Percentiles rank a stretch among this genome's conserved stretches.
Conservation (phyloP, 495 filamentous ascomycete genomes). For the Neurospora sp. region DNA sequence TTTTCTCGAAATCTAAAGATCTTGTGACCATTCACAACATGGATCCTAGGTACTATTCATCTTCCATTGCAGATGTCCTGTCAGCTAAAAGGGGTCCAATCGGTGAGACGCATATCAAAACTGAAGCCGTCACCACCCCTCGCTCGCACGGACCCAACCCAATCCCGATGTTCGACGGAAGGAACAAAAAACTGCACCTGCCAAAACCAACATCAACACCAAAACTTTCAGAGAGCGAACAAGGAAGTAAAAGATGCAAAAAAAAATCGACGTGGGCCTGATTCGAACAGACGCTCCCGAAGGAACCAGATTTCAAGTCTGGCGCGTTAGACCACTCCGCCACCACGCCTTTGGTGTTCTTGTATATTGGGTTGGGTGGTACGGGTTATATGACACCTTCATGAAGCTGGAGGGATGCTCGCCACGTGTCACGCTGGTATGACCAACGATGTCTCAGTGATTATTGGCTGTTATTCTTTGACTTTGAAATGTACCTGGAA, state of each 20-base stretch:
- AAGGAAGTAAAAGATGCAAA: background rate
- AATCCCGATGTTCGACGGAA: background rate
- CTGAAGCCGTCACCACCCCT: too few relatives aligned
- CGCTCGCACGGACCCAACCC: background rate
- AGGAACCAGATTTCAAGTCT: slow-evolving; percentile 14
- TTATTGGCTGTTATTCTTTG: too few relatives aligned
- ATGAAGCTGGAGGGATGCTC: too few relatives aligned
- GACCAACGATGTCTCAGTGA: too few relatives aligned
- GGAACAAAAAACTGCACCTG: background rate
- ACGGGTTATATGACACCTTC: background rate
- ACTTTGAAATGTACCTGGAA: too few relatives aligned
- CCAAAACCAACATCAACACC: background rate
- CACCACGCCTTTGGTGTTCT: background rate
- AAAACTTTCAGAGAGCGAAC: background rate
- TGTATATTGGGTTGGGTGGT: background rate
- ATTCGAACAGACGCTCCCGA: slow-evolving; percentile 14
- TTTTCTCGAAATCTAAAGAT: too few relatives aligned
- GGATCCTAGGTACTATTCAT: too few relatives aligned
- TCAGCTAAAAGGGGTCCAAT: too few relatives aligned
- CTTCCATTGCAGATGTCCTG: too few relatives aligned
- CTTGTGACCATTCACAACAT: too few relatives aligned
- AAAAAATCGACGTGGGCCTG: slow-evolving; percentile 8
- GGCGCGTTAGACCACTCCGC: background rate
- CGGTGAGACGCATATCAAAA: too few relatives aligned
- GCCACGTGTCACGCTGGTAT: too few relatives aligned